Percentiles rank a stretch among this genome's conserved stretches.
These are phyloP conservation scores for Termitomyces titanicus DNA, from an alignment of 768 basidiomycete species.

Conservation along the genomic window DNA sequence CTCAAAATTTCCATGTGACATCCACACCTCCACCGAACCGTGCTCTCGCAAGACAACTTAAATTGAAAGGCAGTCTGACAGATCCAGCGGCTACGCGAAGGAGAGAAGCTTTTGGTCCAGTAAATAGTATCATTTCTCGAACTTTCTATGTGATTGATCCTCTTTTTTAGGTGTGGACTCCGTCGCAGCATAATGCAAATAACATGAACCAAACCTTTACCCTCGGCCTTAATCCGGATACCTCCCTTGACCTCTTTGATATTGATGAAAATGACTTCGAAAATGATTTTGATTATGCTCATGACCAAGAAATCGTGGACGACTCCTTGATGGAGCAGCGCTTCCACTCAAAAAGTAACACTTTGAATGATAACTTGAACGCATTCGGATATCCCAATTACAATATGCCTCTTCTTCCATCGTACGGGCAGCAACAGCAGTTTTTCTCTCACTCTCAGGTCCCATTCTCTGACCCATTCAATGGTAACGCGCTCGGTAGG, in stretches of 20 bases:
- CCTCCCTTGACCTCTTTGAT: slow-evolving; percentile 60
- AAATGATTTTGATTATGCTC: slow-evolving; percentile 36
- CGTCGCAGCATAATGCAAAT: slow-evolving; percentile 21
- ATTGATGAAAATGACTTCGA: slow-evolving; percentile 72
- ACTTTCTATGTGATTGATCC: slow-evolving; percentile 17
- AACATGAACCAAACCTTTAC: slow-evolving; percentile 24
- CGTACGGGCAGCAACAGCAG: slow-evolving; percentile 22
- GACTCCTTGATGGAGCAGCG: slow-evolving; percentile 31
- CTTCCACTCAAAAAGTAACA: slow-evolving; percentile 24
- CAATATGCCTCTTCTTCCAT: slow-evolving; percentile 18
- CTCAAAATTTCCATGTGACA: slow-evolving; percentile 31
- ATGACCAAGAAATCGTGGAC: slow-evolving; percentile 31
- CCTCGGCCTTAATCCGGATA: slow-evolving; percentile 35
- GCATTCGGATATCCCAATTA: slow-evolving; percentile 35
- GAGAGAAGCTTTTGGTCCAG: slow-evolving; percentile 39
- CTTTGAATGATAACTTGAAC: slow-evolving; percentile 18
- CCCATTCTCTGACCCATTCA: slow-evolving; percentile 40
- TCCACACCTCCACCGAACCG: slow-evolving; percentile 71
- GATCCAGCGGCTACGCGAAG: slow-evolving; percentile 59
- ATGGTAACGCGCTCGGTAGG: slow-evolving; percentile 29
- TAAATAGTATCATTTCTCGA: slow-evolving; percentile 26
- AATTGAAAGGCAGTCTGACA: slow-evolving; percentile 67
- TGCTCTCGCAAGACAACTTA: slow-evolving; percentile 48
- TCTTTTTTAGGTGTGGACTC: slow-evolving; percentile 28
- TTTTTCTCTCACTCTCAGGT: slow-evolving; percentile 21